Base-by-base conservation (phyloP, 257 asterid genomes). In the Phtheirospermum japonicum region DNA sequence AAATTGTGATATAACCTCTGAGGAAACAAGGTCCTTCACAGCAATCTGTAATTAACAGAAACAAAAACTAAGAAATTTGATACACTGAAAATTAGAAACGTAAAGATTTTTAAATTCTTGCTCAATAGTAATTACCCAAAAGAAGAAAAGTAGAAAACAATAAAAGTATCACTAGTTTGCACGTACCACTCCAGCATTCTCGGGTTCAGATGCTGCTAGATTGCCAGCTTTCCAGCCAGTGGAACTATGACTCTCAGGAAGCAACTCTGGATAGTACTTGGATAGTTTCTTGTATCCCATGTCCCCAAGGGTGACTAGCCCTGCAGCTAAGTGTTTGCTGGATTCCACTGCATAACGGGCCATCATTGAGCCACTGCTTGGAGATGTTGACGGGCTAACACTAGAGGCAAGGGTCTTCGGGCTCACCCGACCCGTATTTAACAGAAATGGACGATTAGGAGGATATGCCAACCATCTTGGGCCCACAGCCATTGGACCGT, bases 381-480 rank as follows among this genome's bases (percentile, higher is more conserved):
- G 86, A 68, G 85, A 83, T 42, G 85, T 77, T 45, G 89, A 79
- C 57, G 85, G 88, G 73, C 86, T 81, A 43, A 68, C 71, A 58
- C 80, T 71, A 64, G 94, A 71, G 67, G 83, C 71, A 48, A 83
- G 76, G 61, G 68, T 83, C 72, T 76, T 82, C 40, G 88, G 79
- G 71, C 83, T 83, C 71, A 81, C 77, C 43, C 82, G 77, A 51
- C 87, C 85, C 3, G 80, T 68, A 63, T 72, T 77, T 71, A 77
- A 74, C 71, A 75, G 58, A 66, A 79, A 73, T 6, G 95, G 91
- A 43, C 84, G 85, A 64, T 76, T 76, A 52, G 95, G 85, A 55
- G 95, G 67, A 59, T 79, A 86, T 2, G 91, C 91, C 81, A 86
- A 68, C 95, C 95, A 86, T 74, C 95, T 79, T 64, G 91, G 77